Conservation (phyloP, 2,329 filamentous ascomycete genomes). For the Stemphylium lycopersici region DNA sequence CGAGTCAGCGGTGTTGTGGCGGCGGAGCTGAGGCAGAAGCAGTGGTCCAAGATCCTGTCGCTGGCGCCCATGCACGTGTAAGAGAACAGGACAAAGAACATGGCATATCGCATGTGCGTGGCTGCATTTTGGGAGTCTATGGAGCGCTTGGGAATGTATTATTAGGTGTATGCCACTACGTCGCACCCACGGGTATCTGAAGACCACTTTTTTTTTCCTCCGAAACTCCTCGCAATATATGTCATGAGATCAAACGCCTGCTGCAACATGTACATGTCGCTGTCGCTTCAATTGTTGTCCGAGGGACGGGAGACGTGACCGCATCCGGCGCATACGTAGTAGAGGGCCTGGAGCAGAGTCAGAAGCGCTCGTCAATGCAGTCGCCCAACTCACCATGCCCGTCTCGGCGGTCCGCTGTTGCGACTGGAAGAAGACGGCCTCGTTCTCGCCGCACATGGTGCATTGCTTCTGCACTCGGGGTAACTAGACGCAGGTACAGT, state of each 20-base stretch:
- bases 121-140: slow-evolving; percentile 16
- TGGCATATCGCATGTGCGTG: not conserved
- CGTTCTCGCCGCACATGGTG: slow-evolving; percentile 81
- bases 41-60: slow-evolving; percentile 98
- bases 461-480: slow-evolving; percentile 87
- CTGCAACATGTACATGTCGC: slow-evolving; percentile 38
- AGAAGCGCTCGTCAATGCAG: slow-evolving; percentile 6
- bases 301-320: slow-evolving; percentile 74
- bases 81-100: slow-evolving; percentile 27
- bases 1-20: slow-evolving; percentile 80
- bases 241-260: slow-evolving; percentile 38
- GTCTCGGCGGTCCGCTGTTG: slow-evolving; percentile 97
- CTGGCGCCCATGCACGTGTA: slow-evolving; percentile 85
- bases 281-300: slow-evolving; percentile 18
- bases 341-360: slow-evolving; percentile 52
- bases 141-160: slow-evolving; percentile 24
- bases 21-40: slow-evolving; percentile 83
- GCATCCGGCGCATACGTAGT: slow-evolving; percentile 86
- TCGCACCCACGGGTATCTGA: slow-evolving; percentile 46
- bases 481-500: slow-evolving; percentile 67
- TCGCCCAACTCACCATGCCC: slow-evolving; percentile 76
- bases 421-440: slow-evolving; percentile 98
- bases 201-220: slow-evolving; percentile 30
- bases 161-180: slow-evolving; percentile 39
- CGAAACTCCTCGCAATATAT: slow-evolving; percentile 35